These are phyloP conservation scores for Fusarium goolgardi DNA, from an alignment of 2,329 filamentous ascomycete species.

Conservation along the genomic window DNA sequence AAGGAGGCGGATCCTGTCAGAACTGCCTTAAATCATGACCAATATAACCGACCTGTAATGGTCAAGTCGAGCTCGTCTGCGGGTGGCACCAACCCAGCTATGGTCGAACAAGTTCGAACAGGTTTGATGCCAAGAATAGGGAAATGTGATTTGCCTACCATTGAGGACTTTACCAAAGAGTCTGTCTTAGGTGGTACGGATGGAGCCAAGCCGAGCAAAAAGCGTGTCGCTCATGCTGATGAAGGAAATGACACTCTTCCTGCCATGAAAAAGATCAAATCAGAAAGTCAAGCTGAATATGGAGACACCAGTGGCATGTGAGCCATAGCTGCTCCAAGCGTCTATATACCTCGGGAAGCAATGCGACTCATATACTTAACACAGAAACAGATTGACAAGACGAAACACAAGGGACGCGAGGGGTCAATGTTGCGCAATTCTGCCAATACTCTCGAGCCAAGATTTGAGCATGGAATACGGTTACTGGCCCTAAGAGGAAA, in stretches of 20 bases:
- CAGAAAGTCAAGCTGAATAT: slow-evolving; percentile 5
- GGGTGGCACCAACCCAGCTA: slow-evolving; percentile 22
- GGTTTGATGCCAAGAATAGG: slow-evolving; percentile 10
- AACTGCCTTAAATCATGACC: slow-evolving; percentile 33
- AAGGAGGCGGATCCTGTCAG: slow-evolving; percentile 18
- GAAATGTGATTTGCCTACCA: slow-evolving; percentile 38
- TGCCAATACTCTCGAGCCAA: neutral
- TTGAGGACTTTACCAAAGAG: slow-evolving; percentile 45
- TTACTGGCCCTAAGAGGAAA: neutral
- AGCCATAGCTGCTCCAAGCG: slow-evolving; percentile 3
- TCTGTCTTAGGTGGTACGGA: slow-evolving; percentile 12
- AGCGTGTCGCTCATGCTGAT: neutral
- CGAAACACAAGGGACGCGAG: neutral
- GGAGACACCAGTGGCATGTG: neutral
- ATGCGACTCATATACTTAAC: slow-evolving; percentile 1
- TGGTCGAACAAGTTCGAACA: slow-evolving; percentile 48
- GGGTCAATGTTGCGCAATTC: neutral
- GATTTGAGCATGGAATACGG: neutral
- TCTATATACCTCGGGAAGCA: slow-evolving; percentile 18
- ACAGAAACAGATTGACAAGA: neutral
- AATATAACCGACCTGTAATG: slow-evolving; percentile 42
- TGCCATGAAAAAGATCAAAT: slow-evolving; percentile 31
- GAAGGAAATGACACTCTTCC: slow-evolving; percentile 1
- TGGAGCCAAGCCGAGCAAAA: neutral
- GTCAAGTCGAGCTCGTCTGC: slow-evolving; percentile 15